Percentiles rank a stretch among this genome's conserved stretches.
Evolutionary conservation across 2,329 filamentous ascomycete genomes (phyloP).

Genomic region (Ophiostoma populinum): DNA sequence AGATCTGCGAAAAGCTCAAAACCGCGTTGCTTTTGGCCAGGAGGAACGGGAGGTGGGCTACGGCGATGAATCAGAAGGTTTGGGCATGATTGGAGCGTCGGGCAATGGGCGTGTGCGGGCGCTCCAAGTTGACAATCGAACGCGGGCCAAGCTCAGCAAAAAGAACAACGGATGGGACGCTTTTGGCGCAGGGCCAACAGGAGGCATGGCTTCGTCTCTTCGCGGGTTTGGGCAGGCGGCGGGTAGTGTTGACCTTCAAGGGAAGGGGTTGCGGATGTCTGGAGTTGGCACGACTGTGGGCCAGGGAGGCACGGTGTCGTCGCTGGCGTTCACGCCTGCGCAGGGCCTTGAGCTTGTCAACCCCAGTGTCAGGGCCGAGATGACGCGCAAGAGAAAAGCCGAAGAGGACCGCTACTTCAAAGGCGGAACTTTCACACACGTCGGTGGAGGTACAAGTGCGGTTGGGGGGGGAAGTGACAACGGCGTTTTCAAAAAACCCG

Average conservation of each 20-base stretch:
- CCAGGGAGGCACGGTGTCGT: conserved; percentile 61
- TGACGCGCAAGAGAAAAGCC: conserved; percentile 77
- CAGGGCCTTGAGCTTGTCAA: conserved; percentile 92
- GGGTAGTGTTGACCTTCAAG: conserved; percentile 50
- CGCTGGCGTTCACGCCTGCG: conserved; percentile 82
- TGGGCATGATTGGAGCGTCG: conserved; percentile 87
- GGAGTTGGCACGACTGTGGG: conserved; percentile 61
- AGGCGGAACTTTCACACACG: conserved; percentile 88
- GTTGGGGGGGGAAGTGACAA: conserved; percentile 17
- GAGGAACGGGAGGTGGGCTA: conserved; percentile 91
- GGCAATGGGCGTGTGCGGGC: conserved; percentile 81
- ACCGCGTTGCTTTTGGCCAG: conserved; percentile 87
- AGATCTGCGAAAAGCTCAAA: conserved; percentile 87
- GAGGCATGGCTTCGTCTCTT: conserved; percentile 61
- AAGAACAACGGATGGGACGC: conserved; percentile 94
- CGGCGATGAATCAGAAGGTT: conserved; percentile 68
- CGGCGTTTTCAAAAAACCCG: conserved; percentile 69
- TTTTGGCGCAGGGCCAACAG: conserved; percentile 27
- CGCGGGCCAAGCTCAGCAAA: conserved; percentile 78
- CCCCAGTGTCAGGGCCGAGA: conserved; percentile 74
- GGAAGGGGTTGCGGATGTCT: conserved; percentile 61
- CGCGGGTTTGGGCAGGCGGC: conserved; percentile 56
- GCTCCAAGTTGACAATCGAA: conserved; percentile 81
- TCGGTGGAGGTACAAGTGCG: conserved; percentile 36
- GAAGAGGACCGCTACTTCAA: conserved; percentile 97